These are phyloP conservation scores for Sequoiadendron giganteum DNA, from an alignment of 75 land plant genomes.

Conservation along the genomic window DNA sequence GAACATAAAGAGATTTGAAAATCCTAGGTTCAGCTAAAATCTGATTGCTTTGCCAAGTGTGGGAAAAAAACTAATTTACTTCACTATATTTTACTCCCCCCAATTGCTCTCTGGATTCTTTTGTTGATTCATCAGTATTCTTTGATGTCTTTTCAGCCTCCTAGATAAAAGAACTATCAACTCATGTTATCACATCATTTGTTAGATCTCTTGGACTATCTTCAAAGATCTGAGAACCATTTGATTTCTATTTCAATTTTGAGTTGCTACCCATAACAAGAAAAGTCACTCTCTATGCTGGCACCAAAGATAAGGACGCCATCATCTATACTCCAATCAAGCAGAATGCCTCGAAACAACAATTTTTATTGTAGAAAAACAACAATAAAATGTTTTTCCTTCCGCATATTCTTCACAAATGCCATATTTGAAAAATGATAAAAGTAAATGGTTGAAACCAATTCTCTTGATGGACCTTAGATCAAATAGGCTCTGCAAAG, in stretches of 20 bases:
- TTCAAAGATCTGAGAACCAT: conserved; percentile 25
- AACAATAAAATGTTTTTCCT: conserved; percentile 31
- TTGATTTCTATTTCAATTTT: conserved; percentile 13
- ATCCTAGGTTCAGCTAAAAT: too few relatives aligned
- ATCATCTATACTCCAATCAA: conserved; percentile 71
- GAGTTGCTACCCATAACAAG: conserved; percentile 12
- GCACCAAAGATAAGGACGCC: conserved; percentile 39
- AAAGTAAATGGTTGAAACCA: background rate
- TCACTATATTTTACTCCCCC: background rate
- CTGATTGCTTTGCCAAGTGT: too few relatives aligned
- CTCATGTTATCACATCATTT: conserved; percentile 10
- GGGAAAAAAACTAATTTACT: too few relatives aligned
- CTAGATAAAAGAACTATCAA: background rate
- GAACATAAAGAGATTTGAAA: too few relatives aligned
- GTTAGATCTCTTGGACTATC: conserved; percentile 32
- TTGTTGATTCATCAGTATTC: background rate
- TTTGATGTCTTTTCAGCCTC: conserved; percentile 1
- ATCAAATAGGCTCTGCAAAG: background rate
- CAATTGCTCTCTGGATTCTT: background rate
- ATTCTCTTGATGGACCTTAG: conserved; percentile 1
- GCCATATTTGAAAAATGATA: conserved; percentile 22
- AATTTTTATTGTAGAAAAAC: conserved; percentile 36
- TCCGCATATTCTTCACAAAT: conserved; percentile 20
- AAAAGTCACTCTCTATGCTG: conserved; percentile 19
- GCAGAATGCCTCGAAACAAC: conserved; percentile 56